phyloP scores from a whole-genome alignment of 495 filamentous ascomycete genomes.

The Hypoxylon trugodes region DNA sequence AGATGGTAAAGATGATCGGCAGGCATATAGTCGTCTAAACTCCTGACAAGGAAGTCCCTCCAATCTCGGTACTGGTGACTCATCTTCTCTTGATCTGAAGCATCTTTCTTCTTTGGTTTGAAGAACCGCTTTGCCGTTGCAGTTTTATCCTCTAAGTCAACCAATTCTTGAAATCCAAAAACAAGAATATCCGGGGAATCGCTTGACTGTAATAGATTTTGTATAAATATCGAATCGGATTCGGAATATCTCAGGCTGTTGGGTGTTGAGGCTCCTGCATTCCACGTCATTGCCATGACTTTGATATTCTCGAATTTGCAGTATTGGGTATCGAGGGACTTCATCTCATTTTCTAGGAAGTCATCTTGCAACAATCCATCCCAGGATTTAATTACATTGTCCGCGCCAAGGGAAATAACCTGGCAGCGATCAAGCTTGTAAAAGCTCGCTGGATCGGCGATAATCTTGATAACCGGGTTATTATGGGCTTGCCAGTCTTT shows the following conservation, averaged over 20 bases:
- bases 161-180: constrained; percentile 97
- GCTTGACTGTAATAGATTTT: constrained; percentile 72
- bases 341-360: constrained; percentile 91
- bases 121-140: constrained; percentile 89
- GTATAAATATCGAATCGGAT: constrained; percentile 76
- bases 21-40: constrained; percentile 84
- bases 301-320: constrained; percentile 85
- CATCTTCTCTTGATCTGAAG: constrained; percentile 91
- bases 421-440: constrained; percentile 88
- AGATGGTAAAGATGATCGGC: constrained; percentile 80
- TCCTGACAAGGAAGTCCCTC: constrained; percentile 84
- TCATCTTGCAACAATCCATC: constrained; percentile 94
- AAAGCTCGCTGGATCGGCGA: constrained; percentile 81
- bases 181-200: constrained; percentile 87
- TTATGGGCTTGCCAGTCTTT: constrained; percentile 96
- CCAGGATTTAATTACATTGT: constrained; percentile 87
- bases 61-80: constrained; percentile 96
- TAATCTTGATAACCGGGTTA: constrained; percentile 77
- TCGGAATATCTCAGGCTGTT: constrained; percentile 75
- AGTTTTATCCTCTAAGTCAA: constrained; percentile 96
- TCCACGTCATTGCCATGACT: constrained; percentile 88
- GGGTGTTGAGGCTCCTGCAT: constrained; percentile 91
- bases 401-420: constrained; percentile 87
- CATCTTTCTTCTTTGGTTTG: constrained; percentile 87
- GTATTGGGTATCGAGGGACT: constrained; percentile 77